Evolutionary conservation across 208 protist genomes (phyloP).

Genomic region (Lotmaria passim): DNA sequence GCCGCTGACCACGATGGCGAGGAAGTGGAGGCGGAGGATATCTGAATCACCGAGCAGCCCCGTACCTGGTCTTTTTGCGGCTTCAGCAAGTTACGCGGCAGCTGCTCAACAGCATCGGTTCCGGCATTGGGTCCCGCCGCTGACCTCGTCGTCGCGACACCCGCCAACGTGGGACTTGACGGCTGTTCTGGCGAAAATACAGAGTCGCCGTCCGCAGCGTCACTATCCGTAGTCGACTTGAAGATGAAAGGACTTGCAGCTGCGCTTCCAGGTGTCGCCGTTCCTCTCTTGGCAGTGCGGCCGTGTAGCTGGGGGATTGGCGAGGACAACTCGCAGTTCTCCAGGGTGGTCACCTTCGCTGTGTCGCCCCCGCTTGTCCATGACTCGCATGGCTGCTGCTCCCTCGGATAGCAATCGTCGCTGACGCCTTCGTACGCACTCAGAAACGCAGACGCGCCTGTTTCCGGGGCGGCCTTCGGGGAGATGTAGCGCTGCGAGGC

Average conservation of each 20-base stretch:
- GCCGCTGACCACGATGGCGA: background rate
- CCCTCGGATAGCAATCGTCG: background rate
- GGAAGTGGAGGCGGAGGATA: background rate
- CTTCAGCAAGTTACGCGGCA: background rate
- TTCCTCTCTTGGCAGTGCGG: background rate
- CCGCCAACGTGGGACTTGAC: background rate
- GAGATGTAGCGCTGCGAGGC: constrained; percentile 9
- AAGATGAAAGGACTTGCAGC: constrained; percentile 14
- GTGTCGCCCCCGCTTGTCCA: no score
- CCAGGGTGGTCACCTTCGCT: no score
- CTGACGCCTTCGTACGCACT: background rate
- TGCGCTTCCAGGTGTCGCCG: background rate
- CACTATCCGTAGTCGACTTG: background rate
- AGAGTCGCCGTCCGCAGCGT: background rate
- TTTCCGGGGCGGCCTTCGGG: background rate
- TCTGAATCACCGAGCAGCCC: constrained; percentile 10
- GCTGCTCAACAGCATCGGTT: background rate
- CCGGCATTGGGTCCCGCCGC: background rate
- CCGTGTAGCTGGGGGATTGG: background rate
- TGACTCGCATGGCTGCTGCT: background rate
- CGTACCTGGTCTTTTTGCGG: constrained; percentile 8
- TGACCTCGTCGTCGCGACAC: background rate
- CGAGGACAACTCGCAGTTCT: background rate
- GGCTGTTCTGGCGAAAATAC: background rate
- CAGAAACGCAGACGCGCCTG: background rate